Base-by-base conservation (phyloP, 2,329 filamentous ascomycete genomes). In the Penicillium sp. region DNA sequence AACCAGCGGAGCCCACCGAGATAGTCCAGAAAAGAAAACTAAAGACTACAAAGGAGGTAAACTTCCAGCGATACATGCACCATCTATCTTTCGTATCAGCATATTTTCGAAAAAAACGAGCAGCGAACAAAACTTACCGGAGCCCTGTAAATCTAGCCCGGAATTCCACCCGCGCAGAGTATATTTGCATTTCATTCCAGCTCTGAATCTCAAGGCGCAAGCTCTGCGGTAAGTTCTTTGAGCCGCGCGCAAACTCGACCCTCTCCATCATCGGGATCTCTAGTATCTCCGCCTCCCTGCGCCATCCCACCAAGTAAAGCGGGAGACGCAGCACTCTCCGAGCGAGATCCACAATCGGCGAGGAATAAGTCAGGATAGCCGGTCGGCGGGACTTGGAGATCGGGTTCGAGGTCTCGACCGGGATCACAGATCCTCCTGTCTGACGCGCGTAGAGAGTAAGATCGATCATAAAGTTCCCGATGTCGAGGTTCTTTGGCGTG, bases 381-480 rank as follows among this genome's bases (percentile, higher is more conserved):
- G 91, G 85, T 7, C 94, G 82, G 5, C 88, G 82, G 0, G 89
- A 88, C 36, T 76, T 80, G 60, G 85, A 82, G 2, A 89, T 73
- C 1, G 86, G 67, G 18, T 58, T 52, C 1, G 63, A 70, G 6
- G 71, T 65, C n/a, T 59, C 58, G 47, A 70, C 69, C n/a, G 52
- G 62, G 33, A 64, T 61, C 26, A 61, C 68, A 26, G 61, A 70
- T 4, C 63, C 36, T 21, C 36, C 69, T 8, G 73, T 71, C 23
- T 72, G 70, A 23, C 74, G 73, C 24, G 79, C 79, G 45, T 89
- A 80, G 47, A 96, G 81, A 54, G 85, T 82, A 15, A 96, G 76
- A 43, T 89, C 86, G 16, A 97, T 77, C 94, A 99, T 99, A 78
- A 96, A 97, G 74, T 97, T 97, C 26, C 94, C 94, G 13, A 83